Conservation (phyloP, 116 monocot genomes). For the Papilionanthe hybrid region DNA sequence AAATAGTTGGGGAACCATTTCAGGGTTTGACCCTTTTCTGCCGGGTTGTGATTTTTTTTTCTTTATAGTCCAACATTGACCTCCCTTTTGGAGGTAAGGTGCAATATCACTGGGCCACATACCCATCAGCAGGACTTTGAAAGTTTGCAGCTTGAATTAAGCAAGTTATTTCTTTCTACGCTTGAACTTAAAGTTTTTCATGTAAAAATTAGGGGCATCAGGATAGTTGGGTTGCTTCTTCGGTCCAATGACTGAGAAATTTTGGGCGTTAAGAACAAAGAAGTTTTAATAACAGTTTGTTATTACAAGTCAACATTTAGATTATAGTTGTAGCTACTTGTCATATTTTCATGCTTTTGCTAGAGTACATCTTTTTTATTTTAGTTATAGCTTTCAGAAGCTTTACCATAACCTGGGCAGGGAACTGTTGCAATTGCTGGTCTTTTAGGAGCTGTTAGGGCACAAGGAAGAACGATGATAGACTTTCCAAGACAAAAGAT, state of each 20-base stretch:
- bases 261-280: background rate
- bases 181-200: background rate
- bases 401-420: constrained; percentile 22
- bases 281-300: background rate
- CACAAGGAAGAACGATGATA: constrained; percentile 94
- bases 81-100: background rate
- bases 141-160: background rate
- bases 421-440: constrained; percentile 99
- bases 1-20: no score
- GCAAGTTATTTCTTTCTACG: background rate
- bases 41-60: background rate
- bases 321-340: background rate
- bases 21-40: background rate
- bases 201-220: background rate
- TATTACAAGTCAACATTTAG: background rate
- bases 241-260: background rate
- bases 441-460: constrained; percentile 93
- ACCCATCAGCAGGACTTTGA: background rate
- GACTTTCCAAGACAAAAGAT: constrained; percentile 99
- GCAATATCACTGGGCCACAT: no score
- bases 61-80: background rate
- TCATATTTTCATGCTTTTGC: background rate
- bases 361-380: background rate
- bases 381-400: background rate
- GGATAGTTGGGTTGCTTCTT: background rate